Evolutionary conservation across 202 grass and related monocot species (phyloP).

Genomic region (Brachypodium distachyon): DNA sequence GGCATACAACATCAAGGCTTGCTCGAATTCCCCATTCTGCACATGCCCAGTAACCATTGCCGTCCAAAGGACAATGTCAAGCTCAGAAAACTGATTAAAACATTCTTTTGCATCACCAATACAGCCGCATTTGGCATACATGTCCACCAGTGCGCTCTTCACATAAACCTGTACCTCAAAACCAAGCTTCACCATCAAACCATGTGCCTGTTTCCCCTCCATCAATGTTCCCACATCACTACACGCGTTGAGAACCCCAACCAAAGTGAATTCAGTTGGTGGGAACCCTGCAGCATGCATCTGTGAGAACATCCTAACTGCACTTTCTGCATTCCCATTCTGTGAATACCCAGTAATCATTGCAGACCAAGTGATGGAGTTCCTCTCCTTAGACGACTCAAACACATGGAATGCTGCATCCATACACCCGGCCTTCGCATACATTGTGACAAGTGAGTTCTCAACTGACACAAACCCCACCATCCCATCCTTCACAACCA

Average conservation of each 20-base stretch:
- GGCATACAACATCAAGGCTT: slow-evolving; percentile 55
- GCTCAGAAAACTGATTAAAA: slow-evolving; percentile 51
- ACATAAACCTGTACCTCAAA: slow-evolving; percentile 61
- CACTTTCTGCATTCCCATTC: slow-evolving; percentile 43
- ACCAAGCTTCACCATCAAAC: slow-evolving; percentile 61
- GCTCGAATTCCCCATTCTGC: slow-evolving; percentile 68
- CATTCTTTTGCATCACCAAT: slow-evolving; percentile 51
- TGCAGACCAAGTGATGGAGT: slow-evolving; percentile 70
- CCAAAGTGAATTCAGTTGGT: slow-evolving; percentile 70
- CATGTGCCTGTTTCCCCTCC: slow-evolving; percentile 57
- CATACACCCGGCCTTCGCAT: slow-evolving; percentile 53
- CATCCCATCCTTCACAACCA: slow-evolving; percentile 43
- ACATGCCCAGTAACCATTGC: slow-evolving; percentile 64
- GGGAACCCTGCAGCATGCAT: slow-evolving; percentile 55
- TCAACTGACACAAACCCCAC: slow-evolving; percentile 47
- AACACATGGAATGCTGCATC: slow-evolving; percentile 50
- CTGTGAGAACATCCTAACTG: slow-evolving; percentile 46
- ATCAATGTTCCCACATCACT: slow-evolving; percentile 37
- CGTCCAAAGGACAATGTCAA: slow-evolving; percentile 59
- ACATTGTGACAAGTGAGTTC: slow-evolving; percentile 69
- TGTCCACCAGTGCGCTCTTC: slow-evolving; percentile 65
- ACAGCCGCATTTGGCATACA: slow-evolving; percentile 67
- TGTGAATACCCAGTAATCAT: slow-evolving; percentile 68
- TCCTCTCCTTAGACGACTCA: slow-evolving; percentile 42
- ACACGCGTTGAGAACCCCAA: slow-evolving; percentile 61